A percentile compares a stretch with the other conserved stretches of the same genome.
These are phyloP conservation scores for Crotalaria pallida DNA, from an alignment of 306 rosid species.

Conservation along the genomic window DNA sequence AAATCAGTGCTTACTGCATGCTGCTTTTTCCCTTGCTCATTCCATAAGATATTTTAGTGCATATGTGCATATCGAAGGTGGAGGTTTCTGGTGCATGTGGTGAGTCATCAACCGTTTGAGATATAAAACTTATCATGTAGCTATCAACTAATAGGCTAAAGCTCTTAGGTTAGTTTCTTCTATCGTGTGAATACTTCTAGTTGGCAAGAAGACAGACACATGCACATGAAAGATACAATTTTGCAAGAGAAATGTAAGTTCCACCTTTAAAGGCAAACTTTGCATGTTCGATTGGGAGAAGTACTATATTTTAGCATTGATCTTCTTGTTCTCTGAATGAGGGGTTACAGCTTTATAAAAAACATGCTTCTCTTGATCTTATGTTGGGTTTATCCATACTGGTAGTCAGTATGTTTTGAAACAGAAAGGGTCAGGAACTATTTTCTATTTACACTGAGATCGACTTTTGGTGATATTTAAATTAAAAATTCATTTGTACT, in stretches of 20 bases:
- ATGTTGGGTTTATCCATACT: not conserved
- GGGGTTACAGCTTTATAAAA: not conserved
- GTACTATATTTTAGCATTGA: not conserved
- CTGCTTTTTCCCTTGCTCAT: not conserved
- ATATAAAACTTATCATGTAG: not conserved
- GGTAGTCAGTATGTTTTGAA: not conserved
- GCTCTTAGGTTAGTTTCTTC: not conserved
- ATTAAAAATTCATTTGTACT: constrained; percentile 12
- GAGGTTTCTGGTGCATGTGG: not conserved
- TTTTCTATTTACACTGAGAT: not conserved
- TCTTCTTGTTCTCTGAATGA: not conserved
- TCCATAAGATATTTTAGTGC: not conserved
- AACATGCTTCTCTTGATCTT: not conserved
- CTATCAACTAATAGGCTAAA: not conserved
- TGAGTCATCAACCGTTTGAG: not conserved
- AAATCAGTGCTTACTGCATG: not conserved
- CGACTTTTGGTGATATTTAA: not conserved
- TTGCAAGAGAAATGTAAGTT: not conserved
- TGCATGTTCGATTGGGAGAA: not conserved
- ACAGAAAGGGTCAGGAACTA: not conserved
- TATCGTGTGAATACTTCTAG: not conserved
- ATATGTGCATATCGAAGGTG: not conserved
- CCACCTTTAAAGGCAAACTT: not conserved
- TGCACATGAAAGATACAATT: not conserved
- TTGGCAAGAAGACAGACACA: not conserved